Percentiles rank a stretch among this genome's conserved stretches.
Conservation (phyloP, 1,284 basidiomycete species). For the Cystobasidium sp. region DNA sequence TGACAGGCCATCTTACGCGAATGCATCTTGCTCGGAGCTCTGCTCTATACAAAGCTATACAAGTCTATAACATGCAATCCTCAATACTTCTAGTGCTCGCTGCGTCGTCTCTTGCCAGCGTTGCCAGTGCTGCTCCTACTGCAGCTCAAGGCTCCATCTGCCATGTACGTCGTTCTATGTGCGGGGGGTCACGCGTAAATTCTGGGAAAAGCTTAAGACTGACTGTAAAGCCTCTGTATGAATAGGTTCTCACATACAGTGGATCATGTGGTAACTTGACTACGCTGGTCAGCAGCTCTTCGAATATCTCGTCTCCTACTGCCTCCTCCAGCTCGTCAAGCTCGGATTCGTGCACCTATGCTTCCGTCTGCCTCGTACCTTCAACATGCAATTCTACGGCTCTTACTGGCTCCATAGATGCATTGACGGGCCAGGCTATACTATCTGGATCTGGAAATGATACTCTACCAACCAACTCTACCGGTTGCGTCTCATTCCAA, state of each 20-base stretch:
- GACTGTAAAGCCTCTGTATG: neutral
- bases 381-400: conserved; percentile 10
- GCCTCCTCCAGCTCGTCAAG: neutral
- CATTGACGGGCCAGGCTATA: neutral
- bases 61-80: neutral
- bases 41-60: neutral
- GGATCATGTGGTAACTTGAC: conserved; percentile 28
- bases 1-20: neutral
- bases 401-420: conserved; percentile 5
- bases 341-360: conserved; percentile 14
- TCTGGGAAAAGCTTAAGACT: neutral
- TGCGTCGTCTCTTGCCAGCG: neutral
- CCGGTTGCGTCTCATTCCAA: conserved; percentile 13
- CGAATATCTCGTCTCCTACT: neutral
- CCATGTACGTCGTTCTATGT: conserved; percentile 7
- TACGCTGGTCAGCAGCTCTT: neutral
- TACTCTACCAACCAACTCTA: neutral
- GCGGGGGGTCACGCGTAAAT: neutral
- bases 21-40: neutral
- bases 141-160: conserved; percentile 15
- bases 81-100: conserved; percentile 1
- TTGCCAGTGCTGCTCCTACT: conserved; percentile 10
- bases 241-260: conserved; percentile 26
- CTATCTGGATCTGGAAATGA: neutral
- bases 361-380: conserved; percentile 21